Evolutionary conservation across 495 filamentous ascomycete species (phyloP), one percentile per base, ranked within the genome.

Genomic region (Penicillium robsamsonii): DNA sequence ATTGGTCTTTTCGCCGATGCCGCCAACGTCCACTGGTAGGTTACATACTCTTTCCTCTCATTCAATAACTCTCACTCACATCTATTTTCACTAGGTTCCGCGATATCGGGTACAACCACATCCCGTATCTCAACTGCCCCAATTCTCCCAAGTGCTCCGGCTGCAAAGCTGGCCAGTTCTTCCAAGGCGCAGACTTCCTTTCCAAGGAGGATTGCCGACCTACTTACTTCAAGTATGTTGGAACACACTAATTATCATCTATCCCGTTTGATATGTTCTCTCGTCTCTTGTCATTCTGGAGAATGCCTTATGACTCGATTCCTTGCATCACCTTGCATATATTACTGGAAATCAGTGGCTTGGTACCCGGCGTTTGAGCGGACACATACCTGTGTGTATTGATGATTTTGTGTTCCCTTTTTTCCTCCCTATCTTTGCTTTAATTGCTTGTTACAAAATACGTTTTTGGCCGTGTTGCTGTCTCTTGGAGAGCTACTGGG

Each of bases 71-170:
- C 61, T 52, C 51, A 60, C 48, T 46, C 37, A 71, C 41, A 52
- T 53, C 12, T 52, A 46, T 46, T 25, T 50, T 48, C 3, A 41
- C 24, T 56, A 97, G 92, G 92, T 99, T 99, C 86, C 90, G 93
- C 38, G 95, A 99, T 70, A 97, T 99, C 59, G 95, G 95, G 53
- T 99, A 99, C 73, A 90, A 95, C 63, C 95, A 99, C 65, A 95
- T 97, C 46, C 95, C 95, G 25, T 99, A 94, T 78, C 95, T 92
- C 80, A 97, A 97, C 73, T 99, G 95, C 70, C 95, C 95, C 53
- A 96, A 94, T 73, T 93, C 88, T 18, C 90, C 91, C 30, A 97
- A 97, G 70, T 99, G 95, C 69, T 86, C 81, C 56, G 91, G 92
- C 59, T 99, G 95, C 69, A 80, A 84, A 12, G 84, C 90, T 1